phyloP scores from a whole-genome alignment of 2,329 filamentous ascomycete species.

The Fusarium hostae region DNA sequence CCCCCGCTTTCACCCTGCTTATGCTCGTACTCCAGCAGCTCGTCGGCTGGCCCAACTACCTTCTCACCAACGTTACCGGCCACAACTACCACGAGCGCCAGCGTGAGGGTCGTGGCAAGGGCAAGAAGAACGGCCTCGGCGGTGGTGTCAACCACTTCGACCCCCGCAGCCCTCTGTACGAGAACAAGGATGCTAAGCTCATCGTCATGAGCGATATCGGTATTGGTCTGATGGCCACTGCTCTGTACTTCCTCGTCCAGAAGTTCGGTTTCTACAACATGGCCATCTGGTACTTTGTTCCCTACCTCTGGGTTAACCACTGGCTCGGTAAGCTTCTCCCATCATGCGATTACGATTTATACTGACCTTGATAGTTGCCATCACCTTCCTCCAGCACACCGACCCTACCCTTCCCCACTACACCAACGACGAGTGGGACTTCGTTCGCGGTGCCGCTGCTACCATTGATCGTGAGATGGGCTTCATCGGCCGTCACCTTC shows the following conservation, averaged over 20 bases:
- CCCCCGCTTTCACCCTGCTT: constrained; percentile 81
- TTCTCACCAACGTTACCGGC: constrained; percentile 91
- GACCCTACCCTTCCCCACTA: constrained; percentile 96
- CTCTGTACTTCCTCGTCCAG: constrained; percentile 75
- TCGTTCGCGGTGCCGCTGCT: constrained; percentile 89
- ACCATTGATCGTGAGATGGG: constrained; percentile 98
- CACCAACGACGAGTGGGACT: constrained; percentile 87
- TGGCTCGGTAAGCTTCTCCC: constrained; percentile 82
- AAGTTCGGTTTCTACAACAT: constrained; percentile 88
- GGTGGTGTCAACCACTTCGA: constrained; percentile 95
- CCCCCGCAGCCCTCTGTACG: constrained; percentile 87
- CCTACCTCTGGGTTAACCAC: constrained; percentile 98
- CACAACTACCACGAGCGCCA: constrained; percentile 95
- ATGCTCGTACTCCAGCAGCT: constrained; percentile 87
- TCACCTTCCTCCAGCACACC: constrained; percentile 97
- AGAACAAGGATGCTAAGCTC: constrained; percentile 88
- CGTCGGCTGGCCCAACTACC: constrained; percentile 91
- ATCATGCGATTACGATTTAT: background rate
- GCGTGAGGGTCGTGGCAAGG: constrained; percentile 90
- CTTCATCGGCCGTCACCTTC: constrained; percentile 88
- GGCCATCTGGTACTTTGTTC: constrained; percentile 92
- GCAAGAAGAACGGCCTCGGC: constrained; percentile 85
- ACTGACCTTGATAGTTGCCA: constrained; percentile 76
- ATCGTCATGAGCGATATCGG: constrained; percentile 90
- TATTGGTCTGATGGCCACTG: constrained; percentile 69